These are phyloP conservation scores for Candida mattraensis DNA, from an alignment of 805 yeast species.

Conservation along the genomic window DNA sequence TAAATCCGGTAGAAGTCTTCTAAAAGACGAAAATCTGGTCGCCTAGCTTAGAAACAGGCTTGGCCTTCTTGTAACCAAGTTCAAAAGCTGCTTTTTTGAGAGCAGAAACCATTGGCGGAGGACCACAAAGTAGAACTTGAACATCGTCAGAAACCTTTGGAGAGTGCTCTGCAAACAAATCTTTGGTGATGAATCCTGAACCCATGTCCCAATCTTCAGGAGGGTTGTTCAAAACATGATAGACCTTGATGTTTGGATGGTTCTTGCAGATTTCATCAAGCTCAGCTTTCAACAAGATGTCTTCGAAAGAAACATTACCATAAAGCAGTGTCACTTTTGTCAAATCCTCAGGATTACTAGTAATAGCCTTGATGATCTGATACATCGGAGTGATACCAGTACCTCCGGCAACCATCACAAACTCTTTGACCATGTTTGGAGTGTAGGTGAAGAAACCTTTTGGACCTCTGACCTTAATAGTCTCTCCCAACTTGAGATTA, in stretches of 20 bases:
- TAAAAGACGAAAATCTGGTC: conserved; percentile 89
- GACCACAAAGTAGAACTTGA: conserved; percentile 87
- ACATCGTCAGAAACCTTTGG: conserved; percentile 61
- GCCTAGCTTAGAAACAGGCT: conserved; percentile 84
- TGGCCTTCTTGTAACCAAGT: conserved; percentile 80
- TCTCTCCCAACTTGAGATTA: conserved; percentile 73
- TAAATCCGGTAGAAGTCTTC: conserved; percentile 6
- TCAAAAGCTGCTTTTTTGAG: conserved; percentile 74
- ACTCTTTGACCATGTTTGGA: conserved; percentile 69
- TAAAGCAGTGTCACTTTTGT: conserved; percentile 75
- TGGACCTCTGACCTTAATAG: conserved; percentile 82
- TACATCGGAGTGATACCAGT: conserved; percentile 97
- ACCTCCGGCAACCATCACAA: conserved; percentile 96
- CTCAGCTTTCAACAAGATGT: conserved; percentile 78
- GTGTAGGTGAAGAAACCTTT: conserved; percentile 83
- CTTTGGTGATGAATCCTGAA: conserved; percentile 78
- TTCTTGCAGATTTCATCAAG: conserved; percentile 61
- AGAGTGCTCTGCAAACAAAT: conserved; percentile 60
- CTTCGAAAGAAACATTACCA: conserved; percentile 79
- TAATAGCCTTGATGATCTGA: conserved; percentile 83
- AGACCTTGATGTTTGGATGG: conserved; percentile 63
- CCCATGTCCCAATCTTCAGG: conserved; percentile 75
- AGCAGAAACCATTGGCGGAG: conserved; percentile 87
- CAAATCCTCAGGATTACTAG: conserved; percentile 70
- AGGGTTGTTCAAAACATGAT: conserved; percentile 75